Percentiles rank a stretch among this genome's conserved stretches.
These are phyloP conservation scores for Elongisporangium anandrum DNA, from an alignment of 352 stramenopile species.

Conservation along the genomic window DNA sequence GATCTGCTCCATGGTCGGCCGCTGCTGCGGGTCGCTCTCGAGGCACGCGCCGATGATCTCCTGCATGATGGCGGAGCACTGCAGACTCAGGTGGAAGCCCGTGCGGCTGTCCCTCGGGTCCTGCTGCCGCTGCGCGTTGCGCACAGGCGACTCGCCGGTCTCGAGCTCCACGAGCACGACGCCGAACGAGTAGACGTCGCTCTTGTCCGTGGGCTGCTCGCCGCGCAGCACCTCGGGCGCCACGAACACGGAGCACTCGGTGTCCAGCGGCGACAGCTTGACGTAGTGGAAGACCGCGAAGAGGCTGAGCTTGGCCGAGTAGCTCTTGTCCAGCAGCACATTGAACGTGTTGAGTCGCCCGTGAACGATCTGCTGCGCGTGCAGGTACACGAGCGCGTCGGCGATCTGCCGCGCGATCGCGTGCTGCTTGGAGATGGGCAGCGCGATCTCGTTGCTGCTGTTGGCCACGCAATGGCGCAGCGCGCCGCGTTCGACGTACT, in stretches of 20 bases:
- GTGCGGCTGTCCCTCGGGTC: constrained; percentile 36
- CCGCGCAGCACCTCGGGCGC: constrained; percentile 68
- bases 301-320: constrained; percentile 65
- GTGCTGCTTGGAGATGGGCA: constrained; percentile 48
- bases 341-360: constrained; percentile 76
- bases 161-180: constrained; percentile 79
- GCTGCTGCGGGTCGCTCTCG: constrained; percentile 37
- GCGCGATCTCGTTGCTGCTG: constrained; percentile 24
- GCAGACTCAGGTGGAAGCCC: constrained; percentile 45
- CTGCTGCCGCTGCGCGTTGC: constrained; percentile 45
- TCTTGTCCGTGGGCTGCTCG: constrained; percentile 61
- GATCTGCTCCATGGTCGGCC: constrained; percentile 64
- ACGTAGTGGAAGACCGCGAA: constrained; percentile 82
- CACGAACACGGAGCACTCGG: constrained; percentile 60
- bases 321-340: constrained; percentile 64
- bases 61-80: constrained; percentile 65
- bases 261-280: constrained; percentile 62
- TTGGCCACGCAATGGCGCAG: constrained; percentile 54
- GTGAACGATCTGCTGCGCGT: constrained; percentile 70
- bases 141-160: constrained; percentile 57
- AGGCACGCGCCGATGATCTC: constrained; percentile 59
- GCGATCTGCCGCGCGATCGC: constrained; percentile 64
- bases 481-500: constrained; percentile 60
- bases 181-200: constrained; percentile 75
- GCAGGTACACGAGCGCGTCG: constrained; percentile 61